These are phyloP conservation scores for Trametes pubescens DNA, from an alignment of 1,284 basidiomycete genomes.

Conservation along the genomic window DNA sequence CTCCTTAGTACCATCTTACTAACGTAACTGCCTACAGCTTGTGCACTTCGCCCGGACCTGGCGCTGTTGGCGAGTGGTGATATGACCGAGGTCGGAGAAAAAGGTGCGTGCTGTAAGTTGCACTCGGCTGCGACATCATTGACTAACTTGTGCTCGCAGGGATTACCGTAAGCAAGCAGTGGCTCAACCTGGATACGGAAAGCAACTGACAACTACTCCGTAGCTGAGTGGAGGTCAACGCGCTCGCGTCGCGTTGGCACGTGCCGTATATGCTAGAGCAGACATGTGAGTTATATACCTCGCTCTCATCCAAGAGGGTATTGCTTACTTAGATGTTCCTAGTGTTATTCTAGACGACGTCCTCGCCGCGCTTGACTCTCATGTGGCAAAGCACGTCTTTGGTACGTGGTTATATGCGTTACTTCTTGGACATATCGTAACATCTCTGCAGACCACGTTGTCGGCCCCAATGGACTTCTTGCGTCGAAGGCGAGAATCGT, in stretches of 20 bases:
- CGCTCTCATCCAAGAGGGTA: conserved; percentile 23
- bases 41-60: conserved; percentile 86
- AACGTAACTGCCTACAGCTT: conserved; percentile 57
- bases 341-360: conserved; percentile 59
- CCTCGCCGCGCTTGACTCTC: conserved; percentile 62
- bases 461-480: conserved; percentile 89
- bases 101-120: conserved; percentile 48
- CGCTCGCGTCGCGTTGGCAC: conserved; percentile 58
- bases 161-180: conserved; percentile 46
- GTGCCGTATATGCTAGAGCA: conserved; percentile 53
- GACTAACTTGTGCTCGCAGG: conserved; percentile 32
- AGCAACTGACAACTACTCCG: background rate
- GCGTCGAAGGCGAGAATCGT: conserved; percentile 87
- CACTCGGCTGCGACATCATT: too few species aligned
- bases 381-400: conserved; percentile 55
- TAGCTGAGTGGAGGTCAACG: conserved; percentile 75
- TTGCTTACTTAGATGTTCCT: background rate
- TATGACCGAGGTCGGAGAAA: conserved; percentile 81
- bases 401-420: conserved; percentile 46
- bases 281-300: conserved; percentile 47
- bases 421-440: background rate
- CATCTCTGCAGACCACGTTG: conserved; percentile 75
- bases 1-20: background rate
- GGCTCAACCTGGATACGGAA: too few species aligned
- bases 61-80: conserved; percentile 78